Evolutionary conservation across 805 yeast species (phyloP).

Genomic region (Candida xiaguanensis): DNA sequence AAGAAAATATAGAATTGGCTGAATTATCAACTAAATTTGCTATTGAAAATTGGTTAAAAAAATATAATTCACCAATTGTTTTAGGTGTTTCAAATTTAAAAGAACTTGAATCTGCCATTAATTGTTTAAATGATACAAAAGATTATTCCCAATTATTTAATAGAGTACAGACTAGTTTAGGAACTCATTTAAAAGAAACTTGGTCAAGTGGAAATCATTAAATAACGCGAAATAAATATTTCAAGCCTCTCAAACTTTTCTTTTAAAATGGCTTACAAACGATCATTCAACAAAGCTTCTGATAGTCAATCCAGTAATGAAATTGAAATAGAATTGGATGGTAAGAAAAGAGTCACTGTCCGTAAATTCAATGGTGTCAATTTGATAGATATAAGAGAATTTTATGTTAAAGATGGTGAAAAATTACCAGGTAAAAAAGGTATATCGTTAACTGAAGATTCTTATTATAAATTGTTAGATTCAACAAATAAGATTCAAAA

Average conservation of each 20-base stretch:
- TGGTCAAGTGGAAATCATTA: constrained; percentile 49
- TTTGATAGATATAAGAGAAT: constrained; percentile 83
- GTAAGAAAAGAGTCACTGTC: constrained; percentile 64
- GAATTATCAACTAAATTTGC: constrained; percentile 80
- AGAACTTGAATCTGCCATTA: constrained; percentile 64
- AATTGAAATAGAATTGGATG: constrained; percentile 27
- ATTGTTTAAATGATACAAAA: constrained; percentile 50
- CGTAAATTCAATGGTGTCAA: constrained; percentile 63
- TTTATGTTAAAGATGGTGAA: constrained; percentile 55
- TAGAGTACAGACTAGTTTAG: constrained; percentile 44
- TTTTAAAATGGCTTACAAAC: constrained; percentile 15
- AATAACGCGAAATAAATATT: not conserved
- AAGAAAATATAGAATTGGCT: constrained; percentile 60
- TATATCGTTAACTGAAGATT: constrained; percentile 54
- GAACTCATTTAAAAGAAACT: constrained; percentile 55
- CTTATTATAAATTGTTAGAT: constrained; percentile 49
- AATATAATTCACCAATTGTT: constrained; percentile 51
- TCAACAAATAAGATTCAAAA: constrained; percentile 44
- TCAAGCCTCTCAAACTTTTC: not conserved
- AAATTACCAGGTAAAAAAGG: constrained; percentile 82
- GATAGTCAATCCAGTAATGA: constrained; percentile 9
- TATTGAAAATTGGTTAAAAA: constrained; percentile 52
- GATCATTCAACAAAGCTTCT: constrained; percentile 5
- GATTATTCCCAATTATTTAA: constrained; percentile 31
- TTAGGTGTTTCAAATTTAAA: constrained; percentile 66